A percentile compares a stretch with the other conserved stretches of the same genome.
phyloP scores from a whole-genome alignment of 768 basidiomycete species.

The Cyathus striatus region DNA sequence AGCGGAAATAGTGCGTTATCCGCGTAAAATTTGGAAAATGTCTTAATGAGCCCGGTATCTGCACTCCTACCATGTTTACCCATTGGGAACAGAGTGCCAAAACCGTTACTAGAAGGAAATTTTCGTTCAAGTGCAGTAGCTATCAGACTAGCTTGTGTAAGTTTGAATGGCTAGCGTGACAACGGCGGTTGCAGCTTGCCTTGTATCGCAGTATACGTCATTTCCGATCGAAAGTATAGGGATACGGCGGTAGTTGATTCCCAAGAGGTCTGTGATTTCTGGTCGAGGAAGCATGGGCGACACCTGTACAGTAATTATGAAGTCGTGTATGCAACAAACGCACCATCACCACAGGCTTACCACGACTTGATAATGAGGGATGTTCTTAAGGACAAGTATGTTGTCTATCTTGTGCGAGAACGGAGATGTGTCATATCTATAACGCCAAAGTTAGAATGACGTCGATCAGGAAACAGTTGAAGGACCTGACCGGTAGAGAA shows the following conservation, averaged over 20 bases:
- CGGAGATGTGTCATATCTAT: constrained; percentile 49
- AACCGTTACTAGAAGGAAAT: constrained; percentile 44
- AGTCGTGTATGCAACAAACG: no score
- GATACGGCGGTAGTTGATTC: constrained; percentile 52
- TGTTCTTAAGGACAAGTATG: constrained; percentile 41
- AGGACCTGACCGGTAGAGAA: no score
- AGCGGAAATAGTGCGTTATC: constrained; percentile 39
- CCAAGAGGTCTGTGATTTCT: constrained; percentile 47
- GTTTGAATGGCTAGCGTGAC: neutral
- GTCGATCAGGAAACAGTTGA: no score
- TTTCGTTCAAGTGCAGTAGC: constrained; percentile 45
- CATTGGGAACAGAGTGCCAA: constrained; percentile 43
- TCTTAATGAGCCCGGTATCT: constrained; percentile 45
- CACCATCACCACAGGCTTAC: no score
- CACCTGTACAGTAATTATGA: constrained; percentile 28
- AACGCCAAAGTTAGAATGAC: neutral
- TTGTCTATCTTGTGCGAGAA: constrained; percentile 49
- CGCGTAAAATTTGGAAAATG: constrained; percentile 39
- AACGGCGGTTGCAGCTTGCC: no score
- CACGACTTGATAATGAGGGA: constrained; percentile 42
- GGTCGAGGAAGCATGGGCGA: constrained; percentile 47
- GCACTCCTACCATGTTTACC: constrained; percentile 32
- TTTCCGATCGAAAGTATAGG: constrained; percentile 57
- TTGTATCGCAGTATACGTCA: constrained; percentile 58
- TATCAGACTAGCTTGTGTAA: constrained; percentile 32